Base-by-base conservation (phyloP, 1,139 yeast species). In the Hyphopichia khmerensis region DNA sequence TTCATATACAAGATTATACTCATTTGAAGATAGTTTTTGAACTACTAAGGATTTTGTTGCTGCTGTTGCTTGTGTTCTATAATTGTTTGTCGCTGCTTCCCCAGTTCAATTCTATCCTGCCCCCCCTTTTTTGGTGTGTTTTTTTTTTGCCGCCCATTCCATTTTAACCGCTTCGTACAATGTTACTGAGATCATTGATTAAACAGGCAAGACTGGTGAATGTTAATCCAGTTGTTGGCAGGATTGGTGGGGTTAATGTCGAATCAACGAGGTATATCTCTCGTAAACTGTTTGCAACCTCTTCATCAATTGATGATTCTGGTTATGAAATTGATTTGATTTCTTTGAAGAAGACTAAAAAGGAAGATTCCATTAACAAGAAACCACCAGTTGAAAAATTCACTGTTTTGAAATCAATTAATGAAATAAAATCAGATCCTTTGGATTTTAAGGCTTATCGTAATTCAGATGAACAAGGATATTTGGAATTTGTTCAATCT, bases 241-340 rank as follows among this genome's bases (percentile, higher is more conserved):
- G 29, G 4, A 26, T 26, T 26, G 29, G 29, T 11, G 29, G 29
- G 11, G n/a, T 26, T 26, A 26, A 26, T 26, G n/a, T 26, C 13
- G 29, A 26, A 11, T 26, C 29, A 26, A 26, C 29, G 4, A 8
- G 29, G 4, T 26, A 9, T 11, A 26, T 26, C 10, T 26, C 29
- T 11, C 29, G 29, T 26, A 26, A 26, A 26, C 29, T 26, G 29
- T 43, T 48, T 39, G 53, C 52, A 29, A 50, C 53, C 13, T 45
- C 49, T 6, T 39, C 48, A 10, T 40, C 42, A 18, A 35, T 46
- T 32, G 50, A 48, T 21, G 51, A 45, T 2, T 55, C 51, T 9
- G 69, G 64, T 18, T 68, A 65, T 44, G 75, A 69, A 35, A 66
- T 70, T 43, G 75, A 69, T 49, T 48, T 55, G 40, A 64, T 70